Conservation (phyloP, 176 grass and related monocot genomes). For the Zoysia japonica region DNA sequence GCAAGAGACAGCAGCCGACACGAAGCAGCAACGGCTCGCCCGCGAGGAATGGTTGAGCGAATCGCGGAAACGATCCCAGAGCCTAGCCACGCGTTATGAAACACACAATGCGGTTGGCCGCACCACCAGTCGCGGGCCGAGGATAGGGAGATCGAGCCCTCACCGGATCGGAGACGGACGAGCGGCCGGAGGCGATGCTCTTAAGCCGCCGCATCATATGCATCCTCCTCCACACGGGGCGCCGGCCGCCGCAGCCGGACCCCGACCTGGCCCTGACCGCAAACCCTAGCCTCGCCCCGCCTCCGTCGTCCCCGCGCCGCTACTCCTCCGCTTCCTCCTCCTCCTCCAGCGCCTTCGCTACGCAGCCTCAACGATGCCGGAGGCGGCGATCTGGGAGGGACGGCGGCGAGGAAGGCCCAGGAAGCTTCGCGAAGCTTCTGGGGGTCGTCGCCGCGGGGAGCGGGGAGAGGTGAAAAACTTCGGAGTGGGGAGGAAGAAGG, state of each 20-base stretch:
- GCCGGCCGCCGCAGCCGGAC: background rate
- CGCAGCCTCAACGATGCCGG: constrained; percentile 20
- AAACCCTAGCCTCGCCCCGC: constrained; percentile 55
- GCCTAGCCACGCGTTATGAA: background rate
- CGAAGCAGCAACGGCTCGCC: constrained; percentile 23
- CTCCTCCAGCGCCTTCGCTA: constrained; percentile 20
- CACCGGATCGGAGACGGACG: constrained; percentile 89
- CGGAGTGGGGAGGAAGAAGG: background rate
- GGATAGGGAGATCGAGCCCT: constrained; percentile 42
- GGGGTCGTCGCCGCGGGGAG: constrained; percentile 33
- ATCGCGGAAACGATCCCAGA: background rate
- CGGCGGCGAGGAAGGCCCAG: constrained; percentile 11
- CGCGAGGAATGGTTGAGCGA: background rate
- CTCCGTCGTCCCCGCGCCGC: background rate
- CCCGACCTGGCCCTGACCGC: background rate
- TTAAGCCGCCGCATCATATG: constrained; percentile 98
- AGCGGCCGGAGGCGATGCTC: constrained; percentile 93
- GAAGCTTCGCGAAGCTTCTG: constrained; percentile 54
- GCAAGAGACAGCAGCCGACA: background rate
- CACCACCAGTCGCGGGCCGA: background rate
- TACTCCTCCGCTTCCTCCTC: constrained; percentile 11
- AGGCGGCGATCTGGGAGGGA: constrained; percentile 24
- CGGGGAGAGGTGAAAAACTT: background rate
- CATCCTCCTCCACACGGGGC: constrained; percentile 57
- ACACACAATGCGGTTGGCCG: constrained; percentile 40